A percentile compares a stretch with the other conserved stretches of the same genome.
These are phyloP conservation scores for Durotheca rogersii DNA, from an alignment of 495 filamentous ascomycete species.

Conservation along the genomic window DNA sequence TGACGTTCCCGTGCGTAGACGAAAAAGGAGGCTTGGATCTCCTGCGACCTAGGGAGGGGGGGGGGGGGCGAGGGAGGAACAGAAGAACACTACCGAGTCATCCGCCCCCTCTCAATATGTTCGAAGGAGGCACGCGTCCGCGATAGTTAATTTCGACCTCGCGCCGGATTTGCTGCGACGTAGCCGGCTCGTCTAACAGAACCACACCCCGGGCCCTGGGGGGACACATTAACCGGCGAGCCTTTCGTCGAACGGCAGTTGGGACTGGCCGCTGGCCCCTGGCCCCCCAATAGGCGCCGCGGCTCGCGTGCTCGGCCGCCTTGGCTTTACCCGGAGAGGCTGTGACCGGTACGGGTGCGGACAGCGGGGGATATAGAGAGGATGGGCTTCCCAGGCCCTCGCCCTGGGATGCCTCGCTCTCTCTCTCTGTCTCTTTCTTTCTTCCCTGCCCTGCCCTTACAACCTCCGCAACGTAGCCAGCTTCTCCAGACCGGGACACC, in stretches of 20 bases:
- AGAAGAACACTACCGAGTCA: constrained; percentile 25
- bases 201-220: constrained; percentile 13
- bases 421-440: no score
- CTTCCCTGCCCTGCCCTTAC: no score
- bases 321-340: constrained; percentile 30
- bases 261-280: constrained; percentile 4
- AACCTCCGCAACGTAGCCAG: no score
- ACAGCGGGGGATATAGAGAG: constrained; percentile 24
- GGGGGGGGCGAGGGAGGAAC: no score
- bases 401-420: constrained; percentile 3
- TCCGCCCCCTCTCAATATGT: constrained; percentile 33
- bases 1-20: constrained; percentile 23
- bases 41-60: no score
- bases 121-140: constrained; percentile 22
- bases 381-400: constrained; percentile 8
- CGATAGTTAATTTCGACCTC: constrained; percentile 25
- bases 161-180: constrained; percentile 26
- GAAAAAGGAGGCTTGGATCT: constrained; percentile 27
- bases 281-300: constrained; percentile 17
- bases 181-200: constrained; percentile 8
- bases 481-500: no score
- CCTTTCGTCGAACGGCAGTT: constrained; percentile 29
- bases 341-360: constrained; percentile 18
- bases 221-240: constrained; percentile 30
- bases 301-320: constrained; percentile 14